Base-by-base conservation (phyloP, 2,329 filamentous ascomycete genomes). In the Cladophialophora yegresii region DNA sequence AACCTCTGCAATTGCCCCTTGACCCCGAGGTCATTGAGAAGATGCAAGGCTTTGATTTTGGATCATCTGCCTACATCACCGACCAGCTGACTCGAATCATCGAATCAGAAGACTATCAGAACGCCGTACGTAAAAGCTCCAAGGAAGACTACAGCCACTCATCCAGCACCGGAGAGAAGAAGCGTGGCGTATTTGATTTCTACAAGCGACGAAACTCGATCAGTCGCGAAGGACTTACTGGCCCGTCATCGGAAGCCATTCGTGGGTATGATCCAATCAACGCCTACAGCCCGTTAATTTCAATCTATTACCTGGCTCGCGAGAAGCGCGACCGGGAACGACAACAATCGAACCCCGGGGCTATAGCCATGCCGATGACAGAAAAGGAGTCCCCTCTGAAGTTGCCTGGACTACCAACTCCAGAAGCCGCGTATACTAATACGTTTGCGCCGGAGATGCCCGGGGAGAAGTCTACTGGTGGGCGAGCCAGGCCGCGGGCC, bases 21-120 rank as follows among this genome's bases (percentile, higher is more conserved):
- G 93, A 98, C 73, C 81, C 85, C 1, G 88, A 90, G 50, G 89
- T 98, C 4, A 86, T 99, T 62, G 86, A 91, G 55, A 93, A 91
- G 71, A 99, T 99, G 95, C 96, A 92, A 26, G 95, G 95, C 2
- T 99, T 99, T 76, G 96, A 98, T 76, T 99, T 98, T 79, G 95
- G 95, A 0, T 85, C 91, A 0, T 85, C 92, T 1, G 92, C 97
- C 59, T 85, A 86, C 62, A 97, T 99, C 73, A 88, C 86, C 62
- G 81, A 86, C 2, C 91, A 97, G 74, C 84, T 99, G 50, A 90
- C 87, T 9, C 90, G 89, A 68, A 85, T 93, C n/a, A 85, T 99
- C 65, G 90, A 96, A 72, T 97, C 93, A 0, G 92, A 96, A 6
- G 93, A 98, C 47, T 99, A 99, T 71, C 92, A 96, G 72, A 87